Evolutionary conservation across 176 grass and related monocot genomes (phyloP).

Genomic region (Aegilops speltoides): DNA sequence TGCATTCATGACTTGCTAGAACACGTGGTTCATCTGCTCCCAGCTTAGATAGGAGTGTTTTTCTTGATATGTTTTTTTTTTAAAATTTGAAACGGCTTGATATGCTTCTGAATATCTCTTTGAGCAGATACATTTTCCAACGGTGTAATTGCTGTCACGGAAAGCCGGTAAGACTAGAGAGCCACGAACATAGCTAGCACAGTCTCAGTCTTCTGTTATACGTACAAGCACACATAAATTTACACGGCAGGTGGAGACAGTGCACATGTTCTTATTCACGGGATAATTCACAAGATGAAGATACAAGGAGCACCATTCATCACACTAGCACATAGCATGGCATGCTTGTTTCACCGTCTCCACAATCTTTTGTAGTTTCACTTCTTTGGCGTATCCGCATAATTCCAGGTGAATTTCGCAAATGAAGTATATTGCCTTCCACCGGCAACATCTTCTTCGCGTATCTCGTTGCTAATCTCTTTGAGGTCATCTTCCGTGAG

Average conservation of each 20-base stretch:
- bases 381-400: conserved; percentile 65
- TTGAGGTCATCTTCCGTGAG: conserved; percentile 61
- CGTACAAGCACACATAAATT: not conserved
- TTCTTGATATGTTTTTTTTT: too few relatives aligned
- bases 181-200: not conserved
- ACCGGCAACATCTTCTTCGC: conserved; percentile 58
- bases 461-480: conserved; percentile 56
- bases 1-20: not conserved
- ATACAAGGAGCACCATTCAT: not conserved
- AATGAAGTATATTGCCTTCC: conserved; percentile 45
- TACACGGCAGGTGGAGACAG: not conserved
- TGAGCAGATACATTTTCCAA: not conserved
- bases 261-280: not conserved
- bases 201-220: not conserved
- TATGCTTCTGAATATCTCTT: not conserved
- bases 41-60: not conserved
- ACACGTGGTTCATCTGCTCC: not conserved
- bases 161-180: not conserved
- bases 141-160: not conserved
- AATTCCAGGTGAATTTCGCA: conserved; percentile 42
- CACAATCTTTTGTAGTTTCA: not conserved
- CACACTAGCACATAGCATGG: not conserved
- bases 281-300: conserved; percentile 15
- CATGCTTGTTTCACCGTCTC: not conserved
- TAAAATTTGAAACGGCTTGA: too few relatives aligned